Evolutionary conservation across 129 eudicot genomes (phyloP), one percentile per base, ranked within the genome.

Genomic region (Solidago caesia): DNA sequence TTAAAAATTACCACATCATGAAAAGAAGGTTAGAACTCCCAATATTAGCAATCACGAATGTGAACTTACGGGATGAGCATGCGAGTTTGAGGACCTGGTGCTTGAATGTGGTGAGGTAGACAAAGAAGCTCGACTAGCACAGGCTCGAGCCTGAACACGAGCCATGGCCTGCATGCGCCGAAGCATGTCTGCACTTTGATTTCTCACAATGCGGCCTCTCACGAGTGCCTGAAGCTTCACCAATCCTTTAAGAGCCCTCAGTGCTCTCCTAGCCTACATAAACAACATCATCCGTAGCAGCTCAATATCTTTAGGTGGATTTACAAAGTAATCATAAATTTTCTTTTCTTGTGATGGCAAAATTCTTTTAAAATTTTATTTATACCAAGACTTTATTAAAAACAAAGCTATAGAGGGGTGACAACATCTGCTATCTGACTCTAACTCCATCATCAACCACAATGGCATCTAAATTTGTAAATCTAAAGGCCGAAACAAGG

Each of bases 131-230:
- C 99, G 93, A 72, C 79, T 77, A 8, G 91, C 87, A 70, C 91
- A 86, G 7, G 99, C 97, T 66, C 95, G 95, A 59, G 93, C 96
- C 64, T 95, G 99, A 77, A 91, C 90, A 61, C 95, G 91, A 76
- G 97, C 94, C 99, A 95, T 87, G 63, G 97, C 96, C 53, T 95
- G 99, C 97, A 95, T 89, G 51, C 97, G 87, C 8, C 86, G 85
- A 53, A 94, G 97, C 98, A 92, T 92, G 73, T 86, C 89, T 16
- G 97, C 84, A 67, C 98, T 90, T 83, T 88, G 98, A 42, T 90
- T 93, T 74, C 98, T 74, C 16, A 95, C 97, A 33, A 95, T 88
- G 61, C 89, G 96, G 45, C 99, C 99, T 82, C 99, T 86, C 7
- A 93, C 96, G 1, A 90, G 83, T 63, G 98, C 98, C 74, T 93